phyloP scores from a whole-genome alignment of 164 flowering plant genomes.

The Chloranthus sessilifolius region DNA sequence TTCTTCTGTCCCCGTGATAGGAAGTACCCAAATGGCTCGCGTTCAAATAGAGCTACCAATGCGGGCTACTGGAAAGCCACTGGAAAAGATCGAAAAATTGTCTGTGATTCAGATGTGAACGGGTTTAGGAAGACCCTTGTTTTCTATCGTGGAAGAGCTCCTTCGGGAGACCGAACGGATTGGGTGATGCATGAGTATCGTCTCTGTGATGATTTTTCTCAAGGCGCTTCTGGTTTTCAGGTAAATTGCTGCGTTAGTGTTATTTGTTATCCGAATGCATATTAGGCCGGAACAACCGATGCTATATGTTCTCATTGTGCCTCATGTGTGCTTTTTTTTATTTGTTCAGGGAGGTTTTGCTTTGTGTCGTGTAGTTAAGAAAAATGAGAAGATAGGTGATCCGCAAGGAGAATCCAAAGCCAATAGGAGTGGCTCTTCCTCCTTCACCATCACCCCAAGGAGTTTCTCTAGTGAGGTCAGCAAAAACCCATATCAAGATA shows the following conservation, averaged over 20 bases:
- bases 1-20: slow-evolving; percentile 87
- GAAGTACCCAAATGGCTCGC: slow-evolving; percentile 86
- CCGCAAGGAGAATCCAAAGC: slow-evolving; percentile 30
- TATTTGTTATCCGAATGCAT: too few relatives aligned
- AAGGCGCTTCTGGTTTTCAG: slow-evolving; percentile 43
- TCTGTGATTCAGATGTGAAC: slow-evolving; percentile 41
- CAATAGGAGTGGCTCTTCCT: slow-evolving; percentile 36
- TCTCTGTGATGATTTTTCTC: slow-evolving; percentile 55
- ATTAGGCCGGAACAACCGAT: too few relatives aligned
- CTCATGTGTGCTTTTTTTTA: too few relatives aligned
- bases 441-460: slow-evolving; percentile 18
- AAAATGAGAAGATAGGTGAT: slow-evolving; percentile 43
- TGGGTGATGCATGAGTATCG: slow-evolving; percentile 98
- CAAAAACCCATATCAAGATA: slow-evolving; percentile 29
- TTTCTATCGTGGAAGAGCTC: slow-evolving; percentile 86
- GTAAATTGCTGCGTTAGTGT: slow-evolving; percentile 18
- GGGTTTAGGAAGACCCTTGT: slow-evolving; percentile 85
- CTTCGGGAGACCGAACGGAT: slow-evolving; percentile 73
- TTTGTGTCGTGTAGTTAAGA: slow-evolving; percentile 73
- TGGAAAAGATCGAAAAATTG: slow-evolving; percentile 80
- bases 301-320: too few relatives aligned
- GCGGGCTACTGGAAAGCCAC: slow-evolving; percentile 99
- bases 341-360: slow-evolving; percentile 67
- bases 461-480: slow-evolving; percentile 28
- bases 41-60: slow-evolving; percentile 87